These are phyloP conservation scores for Sphaerulina populicola DNA, from an alignment of 2,329 filamentous ascomycete genomes.

Conservation along the genomic window DNA sequence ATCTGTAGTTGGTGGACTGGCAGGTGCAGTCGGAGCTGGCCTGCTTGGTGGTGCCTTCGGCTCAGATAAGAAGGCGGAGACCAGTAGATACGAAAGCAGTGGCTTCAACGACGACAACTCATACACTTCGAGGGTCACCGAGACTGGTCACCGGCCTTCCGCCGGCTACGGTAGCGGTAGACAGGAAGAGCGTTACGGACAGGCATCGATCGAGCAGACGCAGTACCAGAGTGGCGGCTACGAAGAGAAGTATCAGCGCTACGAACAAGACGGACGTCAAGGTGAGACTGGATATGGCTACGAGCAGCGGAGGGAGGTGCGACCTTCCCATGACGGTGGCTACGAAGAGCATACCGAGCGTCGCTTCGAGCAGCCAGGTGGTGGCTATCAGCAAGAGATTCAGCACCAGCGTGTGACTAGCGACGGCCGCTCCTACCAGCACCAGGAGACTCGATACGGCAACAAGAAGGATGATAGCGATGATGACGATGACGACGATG, in stretches of 20 bases:
- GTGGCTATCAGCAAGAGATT: slow-evolving; percentile 36
- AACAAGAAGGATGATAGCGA: slow-evolving; percentile 29
- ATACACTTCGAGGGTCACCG: slow-evolving; percentile 52
- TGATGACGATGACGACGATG: slow-evolving; percentile 28
- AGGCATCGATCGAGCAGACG: slow-evolving; percentile 54
- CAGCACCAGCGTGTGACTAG: slow-evolving; percentile 25
- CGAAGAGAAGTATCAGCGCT: slow-evolving; percentile 53
- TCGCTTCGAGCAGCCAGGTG: slow-evolving; percentile 40
- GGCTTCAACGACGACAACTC: slow-evolving; percentile 54
- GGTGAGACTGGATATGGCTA: slow-evolving; percentile 47
- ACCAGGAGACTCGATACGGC: slow-evolving; percentile 22
- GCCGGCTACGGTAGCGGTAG: slow-evolving; percentile 16
- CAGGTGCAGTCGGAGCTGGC: slow-evolving; percentile 50
- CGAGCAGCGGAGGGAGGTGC: slow-evolving; percentile 51
- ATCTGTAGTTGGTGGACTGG: slow-evolving; percentile 61
- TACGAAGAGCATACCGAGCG: slow-evolving; percentile 54
- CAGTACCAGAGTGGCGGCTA: slow-evolving; percentile 51
- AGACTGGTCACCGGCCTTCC: slow-evolving; percentile 48
- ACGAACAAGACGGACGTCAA: slow-evolving; percentile 46
- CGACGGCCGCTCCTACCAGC: slow-evolving; percentile 24
- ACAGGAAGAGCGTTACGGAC: slow-evolving; percentile 44
- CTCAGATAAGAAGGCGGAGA: slow-evolving; percentile 42
- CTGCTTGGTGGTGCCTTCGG: slow-evolving; percentile 57
- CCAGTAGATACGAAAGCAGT: slow-evolving; percentile 44
- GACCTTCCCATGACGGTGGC: slow-evolving; percentile 45